A percentile compares a stretch with the other conserved stretches of the same genome.
Evolutionary conservation across 1,284 basidiomycete species (phyloP).

Genomic region (Rhodotorula mucilaginosa): DNA sequence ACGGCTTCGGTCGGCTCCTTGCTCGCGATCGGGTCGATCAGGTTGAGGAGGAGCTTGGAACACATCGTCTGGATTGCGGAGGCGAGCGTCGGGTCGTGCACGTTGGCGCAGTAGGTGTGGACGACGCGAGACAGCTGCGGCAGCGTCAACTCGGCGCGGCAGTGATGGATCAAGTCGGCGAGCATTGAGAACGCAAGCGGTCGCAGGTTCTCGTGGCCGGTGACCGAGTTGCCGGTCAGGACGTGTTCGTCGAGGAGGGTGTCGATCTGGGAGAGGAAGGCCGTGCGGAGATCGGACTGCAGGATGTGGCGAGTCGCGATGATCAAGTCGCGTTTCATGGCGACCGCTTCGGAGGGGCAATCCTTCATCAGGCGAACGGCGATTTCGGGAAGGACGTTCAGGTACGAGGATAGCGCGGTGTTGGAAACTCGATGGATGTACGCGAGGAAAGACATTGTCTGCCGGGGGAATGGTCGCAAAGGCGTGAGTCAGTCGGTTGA

Average conservation of each 20-base stretch:
- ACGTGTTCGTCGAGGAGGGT: constrained; percentile 88
- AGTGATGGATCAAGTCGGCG: constrained; percentile 90
- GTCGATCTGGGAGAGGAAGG: constrained; percentile 80
- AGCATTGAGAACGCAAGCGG: constrained; percentile 82
- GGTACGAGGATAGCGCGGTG: constrained; percentile 73
- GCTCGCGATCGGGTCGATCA: constrained; percentile 75
- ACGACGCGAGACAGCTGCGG: constrained; percentile 78
- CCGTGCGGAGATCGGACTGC: constrained; percentile 73
- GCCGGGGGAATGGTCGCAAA: background rate
- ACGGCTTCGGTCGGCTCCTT: constrained; percentile 66
- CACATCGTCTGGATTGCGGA: constrained; percentile 85
- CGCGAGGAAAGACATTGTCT: constrained; percentile 90
- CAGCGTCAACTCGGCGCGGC: constrained; percentile 76
- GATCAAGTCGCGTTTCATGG: constrained; percentile 68
- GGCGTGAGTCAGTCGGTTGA: background rate
- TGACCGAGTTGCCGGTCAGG: constrained; percentile 76
- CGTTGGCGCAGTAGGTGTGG: constrained; percentile 78
- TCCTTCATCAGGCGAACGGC: constrained; percentile 88
- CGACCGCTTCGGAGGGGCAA: constrained; percentile 83
- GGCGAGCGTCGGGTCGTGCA: constrained; percentile 83
- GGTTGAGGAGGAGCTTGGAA: constrained; percentile 86
- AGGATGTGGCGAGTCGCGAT: constrained; percentile 90
- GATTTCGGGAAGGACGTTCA: constrained; percentile 75
- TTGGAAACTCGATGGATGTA: constrained; percentile 75
- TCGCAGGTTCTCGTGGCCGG: constrained; percentile 78